phyloP scores from a whole-genome alignment of 2,329 filamentous ascomycete genomes.

The Orbilia ellipsospora region DNA sequence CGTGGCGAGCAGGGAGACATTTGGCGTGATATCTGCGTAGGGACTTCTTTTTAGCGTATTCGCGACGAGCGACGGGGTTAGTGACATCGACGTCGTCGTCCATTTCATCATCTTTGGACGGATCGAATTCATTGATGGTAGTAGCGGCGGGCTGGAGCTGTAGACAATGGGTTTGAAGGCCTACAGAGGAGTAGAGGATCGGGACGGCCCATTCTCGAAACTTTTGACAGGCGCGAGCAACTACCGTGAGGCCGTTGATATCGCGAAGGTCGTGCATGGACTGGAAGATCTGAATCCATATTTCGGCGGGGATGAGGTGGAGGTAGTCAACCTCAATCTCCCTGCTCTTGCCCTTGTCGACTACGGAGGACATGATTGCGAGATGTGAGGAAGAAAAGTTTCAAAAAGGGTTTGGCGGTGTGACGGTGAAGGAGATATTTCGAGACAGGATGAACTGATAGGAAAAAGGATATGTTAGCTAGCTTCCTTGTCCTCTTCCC shows the following conservation, averaged over 20 bases:
- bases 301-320: constrained; percentile 49
- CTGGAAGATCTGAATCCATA: constrained; percentile 53
- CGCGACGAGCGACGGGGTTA: constrained; percentile 22
- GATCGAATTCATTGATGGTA: constrained; percentile 36
- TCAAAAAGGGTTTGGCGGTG: too few species aligned
- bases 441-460: neutral
- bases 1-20: constrained; percentile 35
- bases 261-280: constrained; percentile 53
- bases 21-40: constrained; percentile 40
- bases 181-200: constrained; percentile 51
- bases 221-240: constrained; percentile 39
- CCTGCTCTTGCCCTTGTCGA: constrained; percentile 37
- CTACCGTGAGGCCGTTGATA: constrained; percentile 48
- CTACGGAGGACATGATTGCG: constrained; percentile 19
- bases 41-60: constrained; percentile 41
- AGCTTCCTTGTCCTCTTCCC: neutral
- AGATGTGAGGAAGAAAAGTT: too few species aligned
- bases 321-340: constrained; percentile 45
- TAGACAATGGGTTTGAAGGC: constrained; percentile 51
- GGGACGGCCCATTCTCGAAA: constrained; percentile 47
- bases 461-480: neutral
- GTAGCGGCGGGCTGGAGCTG: constrained; percentile 48
- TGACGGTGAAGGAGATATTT: too few species aligned
- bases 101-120: constrained; percentile 24
- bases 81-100: constrained; percentile 25